Base-by-base conservation (phyloP, 345 rosid genomes). In the Lepidium aucheri region DNA sequence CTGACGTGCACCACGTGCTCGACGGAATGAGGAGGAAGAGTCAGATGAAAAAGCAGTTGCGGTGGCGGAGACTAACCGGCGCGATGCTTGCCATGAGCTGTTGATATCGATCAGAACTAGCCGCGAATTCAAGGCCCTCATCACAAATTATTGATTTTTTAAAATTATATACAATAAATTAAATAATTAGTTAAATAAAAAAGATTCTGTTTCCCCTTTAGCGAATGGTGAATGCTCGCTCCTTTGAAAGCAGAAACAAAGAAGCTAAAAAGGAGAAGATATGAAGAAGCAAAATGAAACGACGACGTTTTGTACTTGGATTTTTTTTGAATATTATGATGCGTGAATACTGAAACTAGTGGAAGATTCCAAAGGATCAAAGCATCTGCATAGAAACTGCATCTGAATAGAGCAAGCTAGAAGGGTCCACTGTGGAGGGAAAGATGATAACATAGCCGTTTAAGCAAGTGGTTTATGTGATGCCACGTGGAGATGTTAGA, bases 281-380 rank as follows among this genome's bases (percentile, higher is more conserved):
- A 52, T 60, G 62, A 47, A 35, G 58, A 55, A 71, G 32, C 33
- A 53, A 14, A 28, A 11, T 2, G 8, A 67, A 35, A 60, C 77
- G 73, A 46, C 68, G 52, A 20, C 73, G 73, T 67, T 35, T 51
- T 4, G 13, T 7, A 10, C 2, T 52, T 33, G n/a, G 22, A 47
- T 30, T 60, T 46, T 15, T 24, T 35, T 8, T n/a, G 8, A 53
- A 71, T 54, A 54, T 47, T 55, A 56, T 5, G 76, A 65, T 42
- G 67, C 72, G 76, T 65, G 67, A 59, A 59, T 67, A 65, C 42
- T 24, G 74, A 43, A 16, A 77, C 18, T 62, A 60, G 59, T 67
- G 72, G 91, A 84, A 86, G 97, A 93, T 93, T 86, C 91, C 76
- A 47, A 73, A 70, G 96, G 36, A 89, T 84, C 68, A 67, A 67